Evolutionary conservation across 2,329 filamentous ascomycete species (phyloP).

Genomic region (Fusarium burgessii): DNA sequence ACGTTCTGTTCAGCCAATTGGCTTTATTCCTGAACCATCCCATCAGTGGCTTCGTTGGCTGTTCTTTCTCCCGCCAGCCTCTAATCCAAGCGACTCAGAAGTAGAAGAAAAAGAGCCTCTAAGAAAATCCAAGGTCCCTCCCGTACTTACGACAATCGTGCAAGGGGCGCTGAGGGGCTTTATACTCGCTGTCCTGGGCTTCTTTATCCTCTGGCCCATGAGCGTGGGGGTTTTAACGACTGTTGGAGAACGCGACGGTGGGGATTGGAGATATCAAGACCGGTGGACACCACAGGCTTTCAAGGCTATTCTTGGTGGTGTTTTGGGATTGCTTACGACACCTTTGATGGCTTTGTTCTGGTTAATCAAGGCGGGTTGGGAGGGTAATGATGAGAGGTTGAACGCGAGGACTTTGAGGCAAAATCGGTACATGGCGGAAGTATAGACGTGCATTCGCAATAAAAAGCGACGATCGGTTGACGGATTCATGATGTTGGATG

Average conservation of each 20-base stretch:
- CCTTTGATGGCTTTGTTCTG: constrained; percentile 63
- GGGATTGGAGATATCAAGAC: constrained; percentile 59
- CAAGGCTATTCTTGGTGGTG: constrained; percentile 62
- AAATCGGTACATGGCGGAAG: background rate
- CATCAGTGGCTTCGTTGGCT: constrained; percentile 55
- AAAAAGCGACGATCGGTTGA: background rate
- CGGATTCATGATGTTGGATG: background rate
- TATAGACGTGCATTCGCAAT: background rate
- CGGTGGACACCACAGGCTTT: constrained; percentile 63
- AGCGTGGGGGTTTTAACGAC: constrained; percentile 58
- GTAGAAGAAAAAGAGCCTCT: background rate
- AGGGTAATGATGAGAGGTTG: constrained; percentile 20
- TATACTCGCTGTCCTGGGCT: constrained; percentile 50
- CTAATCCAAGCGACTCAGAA: background rate
- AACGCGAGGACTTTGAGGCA: constrained; percentile 2
- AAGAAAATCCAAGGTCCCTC: background rate
- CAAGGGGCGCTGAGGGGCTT: constrained; percentile 47
- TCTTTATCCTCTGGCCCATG: constrained; percentile 58
- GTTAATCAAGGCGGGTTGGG: constrained; percentile 63
- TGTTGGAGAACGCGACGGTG: constrained; percentile 51
- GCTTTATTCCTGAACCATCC: constrained; percentile 55
- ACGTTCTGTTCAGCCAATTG: constrained; percentile 61
- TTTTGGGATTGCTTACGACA: constrained; percentile 60
- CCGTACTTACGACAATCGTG: constrained; percentile 39
- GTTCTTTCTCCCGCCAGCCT: constrained; percentile 31